Conservation (phyloP, 2,329 filamentous ascomycete genomes). For the Sarocladium kiliense region DNA sequence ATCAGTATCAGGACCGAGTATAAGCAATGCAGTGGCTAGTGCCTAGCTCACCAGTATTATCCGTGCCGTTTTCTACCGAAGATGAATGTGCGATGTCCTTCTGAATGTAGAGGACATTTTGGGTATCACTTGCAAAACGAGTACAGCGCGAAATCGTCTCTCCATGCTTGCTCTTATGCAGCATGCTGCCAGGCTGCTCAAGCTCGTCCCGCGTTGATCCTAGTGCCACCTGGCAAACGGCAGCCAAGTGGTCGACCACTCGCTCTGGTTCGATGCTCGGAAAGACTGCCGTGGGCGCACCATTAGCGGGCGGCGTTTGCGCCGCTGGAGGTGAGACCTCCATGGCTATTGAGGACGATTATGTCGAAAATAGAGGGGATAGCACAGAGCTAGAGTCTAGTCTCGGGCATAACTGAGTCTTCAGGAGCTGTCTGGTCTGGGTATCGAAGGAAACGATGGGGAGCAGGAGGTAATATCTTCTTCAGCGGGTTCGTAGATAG, state of each 20-base stretch:
- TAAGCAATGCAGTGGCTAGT: too few relatives aligned
- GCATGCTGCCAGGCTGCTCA: conserved; percentile 72
- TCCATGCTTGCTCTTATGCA: conserved; percentile 64
- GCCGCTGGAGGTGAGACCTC: conserved; percentile 45
- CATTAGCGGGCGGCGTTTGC: conserved; percentile 40
- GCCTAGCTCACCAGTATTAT: conserved; percentile 41
- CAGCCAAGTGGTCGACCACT: conserved; percentile 66
- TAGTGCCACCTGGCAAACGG: conserved; percentile 67
- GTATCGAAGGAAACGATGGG: background rate
- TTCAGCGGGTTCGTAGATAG: background rate
- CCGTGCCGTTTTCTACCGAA: conserved; percentile 43
- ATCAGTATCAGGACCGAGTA: conserved; percentile 13
- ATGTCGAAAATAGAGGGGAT: conserved; percentile 12
- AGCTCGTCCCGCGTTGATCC: conserved; percentile 75
- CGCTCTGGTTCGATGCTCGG: conserved; percentile 60
- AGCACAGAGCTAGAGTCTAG: background rate
- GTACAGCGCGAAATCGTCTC: conserved; percentile 85
- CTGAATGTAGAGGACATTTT: conserved; percentile 85
- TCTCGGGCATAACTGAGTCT: background rate
- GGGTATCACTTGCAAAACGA: conserved; percentile 83
- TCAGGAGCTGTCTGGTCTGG: background rate
- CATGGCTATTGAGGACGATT: conserved; percentile 33
- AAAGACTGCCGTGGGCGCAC: conserved; percentile 40
- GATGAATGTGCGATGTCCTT: conserved; percentile 65
- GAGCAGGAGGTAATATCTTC: background rate